phyloP scores from a whole-genome alignment of 495 filamentous ascomycete species.

The Pseudotulostoma volvatum region DNA sequence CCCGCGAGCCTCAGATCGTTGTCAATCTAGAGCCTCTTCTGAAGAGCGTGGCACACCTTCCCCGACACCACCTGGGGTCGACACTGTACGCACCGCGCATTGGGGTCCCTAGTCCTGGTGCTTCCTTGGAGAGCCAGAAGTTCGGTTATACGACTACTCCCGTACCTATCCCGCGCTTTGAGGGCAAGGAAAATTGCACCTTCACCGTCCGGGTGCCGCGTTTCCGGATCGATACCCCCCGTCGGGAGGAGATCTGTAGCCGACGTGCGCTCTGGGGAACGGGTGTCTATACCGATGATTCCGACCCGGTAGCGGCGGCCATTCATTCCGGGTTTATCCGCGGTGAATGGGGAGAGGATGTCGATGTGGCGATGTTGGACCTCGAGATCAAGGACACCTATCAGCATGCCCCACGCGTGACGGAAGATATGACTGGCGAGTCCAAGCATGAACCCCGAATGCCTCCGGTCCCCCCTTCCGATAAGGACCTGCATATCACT shows the following conservation, averaged over 20 bases:
- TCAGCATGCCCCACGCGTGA: conserved; percentile 20
- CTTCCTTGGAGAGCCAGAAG: conserved; percentile 35
- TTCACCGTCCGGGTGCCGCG: conserved; percentile 75
- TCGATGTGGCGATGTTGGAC: conserved; percentile 51
- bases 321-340: conserved; percentile 88
- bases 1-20: conserved; percentile 44
- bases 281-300: conserved; percentile 90
- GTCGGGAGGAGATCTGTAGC: conserved; percentile 66
- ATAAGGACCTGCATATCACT: conserved; percentile 70
- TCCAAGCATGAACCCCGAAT: conserved; percentile 17
- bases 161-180: conserved; percentile 59
- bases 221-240: conserved; percentile 47
- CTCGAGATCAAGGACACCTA: conserved; percentile 36
- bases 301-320: conserved; percentile 79
- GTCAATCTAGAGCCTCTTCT: conserved; percentile 52
- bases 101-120: conserved; percentile 28
- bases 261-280: conserved; percentile 78
- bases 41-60: conserved; percentile 48
- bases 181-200: conserved; percentile 76
- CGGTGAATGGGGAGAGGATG: conserved; percentile 68
- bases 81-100: conserved; percentile 39
- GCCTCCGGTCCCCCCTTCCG: conserved; percentile 26
- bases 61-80: conserved; percentile 70
- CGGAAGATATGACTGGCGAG: conserved; percentile 10
- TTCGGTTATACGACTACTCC: conserved; percentile 56